Conservation (phyloP, 768 basidiomycete genomes). For the Agrocybe chaxingu region DNA sequence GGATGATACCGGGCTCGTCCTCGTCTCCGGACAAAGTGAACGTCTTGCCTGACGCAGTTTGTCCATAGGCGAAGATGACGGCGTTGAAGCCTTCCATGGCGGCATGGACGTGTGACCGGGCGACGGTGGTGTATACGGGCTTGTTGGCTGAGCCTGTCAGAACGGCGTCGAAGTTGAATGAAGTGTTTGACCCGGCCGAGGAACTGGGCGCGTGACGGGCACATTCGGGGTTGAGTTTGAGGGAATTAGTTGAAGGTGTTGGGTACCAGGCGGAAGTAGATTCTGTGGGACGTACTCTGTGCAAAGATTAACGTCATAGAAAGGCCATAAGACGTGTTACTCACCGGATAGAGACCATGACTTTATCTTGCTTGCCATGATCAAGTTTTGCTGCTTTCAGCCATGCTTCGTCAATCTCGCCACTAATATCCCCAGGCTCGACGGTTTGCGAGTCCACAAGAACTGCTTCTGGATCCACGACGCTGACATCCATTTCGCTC, state of each 20-base stretch:
- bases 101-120: constrained; percentile 76
- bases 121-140: constrained; percentile 72
- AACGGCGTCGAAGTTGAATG: constrained; percentile 72
- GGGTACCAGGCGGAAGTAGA: constrained; percentile 55
- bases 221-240: constrained; percentile 60
- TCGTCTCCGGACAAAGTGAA: constrained; percentile 69
- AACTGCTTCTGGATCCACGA: constrained; percentile 70
- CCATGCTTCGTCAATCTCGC: constrained; percentile 61
- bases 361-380: constrained; percentile 78
- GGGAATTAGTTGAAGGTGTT: constrained; percentile 38
- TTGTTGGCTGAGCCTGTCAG: constrained; percentile 80
- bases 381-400: constrained; percentile 38
- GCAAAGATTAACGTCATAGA: constrained; percentile 3
- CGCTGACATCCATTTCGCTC: constrained; percentile 75
- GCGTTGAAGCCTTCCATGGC: constrained; percentile 98
- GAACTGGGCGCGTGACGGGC: constrained; percentile 37
- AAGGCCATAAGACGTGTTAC: constrained; percentile 3
- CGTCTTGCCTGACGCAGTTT: constrained; percentile 72
- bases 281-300: constrained; percentile 62
- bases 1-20: constrained; percentile 90
- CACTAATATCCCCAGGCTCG: constrained; percentile 65
- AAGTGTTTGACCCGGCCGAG: constrained; percentile 23
- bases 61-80: constrained; percentile 92
- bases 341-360: constrained; percentile 81
- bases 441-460: constrained; percentile 74